These are phyloP conservation scores for Blastocystis sp. DNA, from an alignment of 352 stramenopile species.

Conservation along the genomic window DNA sequence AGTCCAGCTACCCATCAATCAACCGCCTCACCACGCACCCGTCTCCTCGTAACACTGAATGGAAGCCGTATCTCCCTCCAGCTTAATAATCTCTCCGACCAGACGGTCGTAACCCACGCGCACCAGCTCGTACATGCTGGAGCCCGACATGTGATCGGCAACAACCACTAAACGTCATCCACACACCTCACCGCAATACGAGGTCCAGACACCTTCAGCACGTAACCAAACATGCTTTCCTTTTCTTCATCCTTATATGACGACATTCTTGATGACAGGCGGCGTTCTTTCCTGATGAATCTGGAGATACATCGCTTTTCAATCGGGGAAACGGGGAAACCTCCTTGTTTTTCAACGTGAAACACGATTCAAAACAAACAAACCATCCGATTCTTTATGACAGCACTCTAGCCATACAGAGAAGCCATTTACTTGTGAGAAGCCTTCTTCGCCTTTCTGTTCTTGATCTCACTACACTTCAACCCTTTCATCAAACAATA, in stretches of 20 bases:
- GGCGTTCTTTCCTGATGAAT: not conserved
- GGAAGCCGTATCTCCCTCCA: conserved; percentile 94
- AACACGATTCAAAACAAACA: not conserved
- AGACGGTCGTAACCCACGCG: conserved; percentile 95
- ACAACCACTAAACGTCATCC: conserved; percentile 78
- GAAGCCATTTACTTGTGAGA: not conserved
- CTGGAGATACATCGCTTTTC: not conserved
- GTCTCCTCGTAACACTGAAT: conserved; percentile 73
- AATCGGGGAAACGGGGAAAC: not conserved
- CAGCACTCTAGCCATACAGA: not conserved
- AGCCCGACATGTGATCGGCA: conserved; percentile 93
- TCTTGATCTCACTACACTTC: conserved; percentile 36
- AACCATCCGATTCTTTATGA: not conserved
- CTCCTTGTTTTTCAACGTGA: not conserved
- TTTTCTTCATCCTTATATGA: conserved; percentile 12
- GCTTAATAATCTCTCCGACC: conserved; percentile 96
- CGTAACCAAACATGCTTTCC: conserved; percentile 85
- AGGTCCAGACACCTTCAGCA: conserved; percentile 95
- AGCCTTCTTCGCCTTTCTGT: conserved; percentile 21
- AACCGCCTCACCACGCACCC: conserved; percentile 54
- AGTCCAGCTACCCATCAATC: conserved; percentile 66
- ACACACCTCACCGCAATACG: conserved; percentile 61
- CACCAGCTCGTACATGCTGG: conserved; percentile 90
- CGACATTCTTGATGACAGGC: not conserved
- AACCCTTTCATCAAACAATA: not conserved